phyloP scores from a whole-genome alignment of 176 grass and related monocot genomes.

The Coix lacrymajobi region DNA sequence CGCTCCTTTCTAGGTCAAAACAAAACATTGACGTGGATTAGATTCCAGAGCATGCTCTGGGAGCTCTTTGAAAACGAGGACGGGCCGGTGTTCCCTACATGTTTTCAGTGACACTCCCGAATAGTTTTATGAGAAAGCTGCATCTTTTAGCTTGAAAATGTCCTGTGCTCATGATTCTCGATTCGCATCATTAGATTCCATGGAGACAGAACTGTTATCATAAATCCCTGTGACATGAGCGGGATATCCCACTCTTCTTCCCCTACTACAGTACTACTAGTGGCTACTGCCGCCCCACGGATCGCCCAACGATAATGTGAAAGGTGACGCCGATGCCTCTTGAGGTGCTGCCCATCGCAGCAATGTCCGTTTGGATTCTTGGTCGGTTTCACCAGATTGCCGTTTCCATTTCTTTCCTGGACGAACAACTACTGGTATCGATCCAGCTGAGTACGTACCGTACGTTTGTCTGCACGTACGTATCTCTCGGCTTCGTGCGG shows the following conservation, averaged over 20 bases:
- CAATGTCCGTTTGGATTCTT: background rate
- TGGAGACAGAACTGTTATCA: background rate
- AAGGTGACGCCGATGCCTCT: background rate
- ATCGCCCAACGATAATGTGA: background rate
- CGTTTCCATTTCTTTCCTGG: background rate
- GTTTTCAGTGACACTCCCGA: background rate
- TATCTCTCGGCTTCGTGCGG: no score
- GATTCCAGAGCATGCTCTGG: background rate
- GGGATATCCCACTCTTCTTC: background rate
- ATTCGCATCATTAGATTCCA: conserved; percentile 26
- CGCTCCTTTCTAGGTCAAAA: background rate
- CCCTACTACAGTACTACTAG: no score
- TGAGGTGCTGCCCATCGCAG: background rate
- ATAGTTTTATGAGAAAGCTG: conserved; percentile 2
- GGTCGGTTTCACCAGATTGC: background rate
- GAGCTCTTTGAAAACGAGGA: background rate
- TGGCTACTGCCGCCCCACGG: background rate
- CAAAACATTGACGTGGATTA: background rate
- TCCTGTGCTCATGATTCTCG: background rate
- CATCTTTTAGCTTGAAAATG: background rate
- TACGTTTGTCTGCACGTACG: background rate
- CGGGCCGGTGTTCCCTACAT: background rate
- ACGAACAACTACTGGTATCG: background rate
- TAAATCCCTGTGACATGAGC: background rate
- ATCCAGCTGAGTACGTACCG: background rate